Base-by-base conservation (phyloP, 2,329 filamentous ascomycete genomes). In the Cercospora sp. region DNA sequence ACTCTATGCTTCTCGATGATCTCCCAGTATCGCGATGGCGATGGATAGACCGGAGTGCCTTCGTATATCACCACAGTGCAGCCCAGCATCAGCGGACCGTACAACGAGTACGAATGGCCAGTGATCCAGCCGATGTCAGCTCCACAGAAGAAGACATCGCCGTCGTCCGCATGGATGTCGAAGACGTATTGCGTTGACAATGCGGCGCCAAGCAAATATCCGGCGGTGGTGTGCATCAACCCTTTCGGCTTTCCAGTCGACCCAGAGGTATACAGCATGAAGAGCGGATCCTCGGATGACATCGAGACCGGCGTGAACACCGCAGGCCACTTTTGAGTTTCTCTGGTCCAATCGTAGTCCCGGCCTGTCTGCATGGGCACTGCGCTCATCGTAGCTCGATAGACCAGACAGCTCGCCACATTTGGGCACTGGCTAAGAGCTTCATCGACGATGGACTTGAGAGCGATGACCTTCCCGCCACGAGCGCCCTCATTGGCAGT, bases 401-500 rank as follows among this genome's bases (percentile, higher is more conserved):
- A 40, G 34, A 40, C 34, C 6, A 40, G 34, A 40, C 34, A 40
- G 13, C 34, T 40, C 34, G 34, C 34, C 6, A 40, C 34, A 7
- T 40, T 40, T 16, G 34, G 34, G 5, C 34, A 40, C 75, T 91
- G 91, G 13, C 34, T 40, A 5, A 40, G 34, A 3, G 34, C 34
- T 40, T 40, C 34, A n/a, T 40, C 34, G 6, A 40, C 13, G 3
- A 40, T 40, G 13, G 34, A 40, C 34, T 40, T 40, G 34, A 40
- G 34, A 40, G 34, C 34, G 79, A 97, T 97, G 76, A 95, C 81
- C 85, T 97, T 97, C 79, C 94, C 94, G 75, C 94, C 94, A 76
- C 94, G 92, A 87, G 94, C 96, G 77, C 94, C 94, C 86, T 97
- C 94, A 79, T 97, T 94, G 3, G 92, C 90, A 67, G 94, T 97